Evolutionary conservation across 257 asterid genomes (phyloP).

Genomic region (Fraxinus quadrangulata): DNA sequence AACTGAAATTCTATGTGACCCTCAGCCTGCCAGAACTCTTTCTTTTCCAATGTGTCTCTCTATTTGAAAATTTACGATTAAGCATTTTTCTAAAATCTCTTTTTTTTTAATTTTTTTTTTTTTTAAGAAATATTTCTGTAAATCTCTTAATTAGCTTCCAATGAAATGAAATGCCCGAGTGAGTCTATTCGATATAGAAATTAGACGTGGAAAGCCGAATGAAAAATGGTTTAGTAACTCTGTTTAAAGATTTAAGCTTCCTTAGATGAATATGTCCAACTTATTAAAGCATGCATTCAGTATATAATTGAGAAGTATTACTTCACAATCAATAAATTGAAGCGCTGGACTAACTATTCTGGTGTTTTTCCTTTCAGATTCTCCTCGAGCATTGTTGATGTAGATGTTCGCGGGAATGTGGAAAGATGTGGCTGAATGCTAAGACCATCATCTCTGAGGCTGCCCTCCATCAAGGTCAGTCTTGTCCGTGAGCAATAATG

Average conservation of each 20-base stretch:
- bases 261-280: too few species aligned
- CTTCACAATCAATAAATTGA: too few species aligned
- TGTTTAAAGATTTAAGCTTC: neutral
- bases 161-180: neutral
- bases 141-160: neutral
- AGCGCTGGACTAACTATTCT: neutral
- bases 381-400: slow-evolving; percentile 4
- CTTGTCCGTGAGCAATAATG: slow-evolving; percentile 15
- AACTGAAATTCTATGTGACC: neutral
- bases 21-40: neutral
- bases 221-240: neutral
- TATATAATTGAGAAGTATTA: too few species aligned
- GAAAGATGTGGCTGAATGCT: slow-evolving; percentile 31
- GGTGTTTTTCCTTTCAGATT: slow-evolving; percentile 4
- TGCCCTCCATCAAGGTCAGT: slow-evolving; percentile 16
- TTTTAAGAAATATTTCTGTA: neutral
- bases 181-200: neutral
- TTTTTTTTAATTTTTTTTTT: neutral
- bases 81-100: neutral
- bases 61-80: neutral
- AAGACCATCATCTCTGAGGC: neutral
- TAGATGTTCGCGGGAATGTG: slow-evolving; percentile 22
- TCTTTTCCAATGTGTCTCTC: neutral
- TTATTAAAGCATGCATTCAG: too few species aligned
- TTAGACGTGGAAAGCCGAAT: neutral